Evolutionary conservation across 495 filamentous ascomycete species (phyloP), one percentile per base, ranked within the genome.

Genomic region (Mytilinidion resinicola): DNA sequence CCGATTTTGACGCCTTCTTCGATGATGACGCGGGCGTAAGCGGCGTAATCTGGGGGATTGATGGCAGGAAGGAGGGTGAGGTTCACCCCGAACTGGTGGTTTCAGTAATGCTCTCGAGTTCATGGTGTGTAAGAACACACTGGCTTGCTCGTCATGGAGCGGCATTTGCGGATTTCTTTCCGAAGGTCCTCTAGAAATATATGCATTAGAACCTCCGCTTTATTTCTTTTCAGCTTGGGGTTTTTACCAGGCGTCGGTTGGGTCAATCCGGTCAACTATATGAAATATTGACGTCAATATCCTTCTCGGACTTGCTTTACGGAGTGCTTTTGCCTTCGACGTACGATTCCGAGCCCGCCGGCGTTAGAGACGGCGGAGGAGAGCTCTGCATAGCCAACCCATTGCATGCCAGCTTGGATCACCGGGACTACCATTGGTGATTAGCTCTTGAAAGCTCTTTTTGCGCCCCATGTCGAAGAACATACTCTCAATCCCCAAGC

Each of bases 341-440:
- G 2, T 30, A 30, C 25, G 54, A 97, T 85, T 70, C 91, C 91
- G 58, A 97, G 80, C 34, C 89, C 92, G 53, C 91, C 91, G 11
- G 92, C 92, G 69, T 96, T 97, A 72, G 85, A 90, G 62, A 97
- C 91, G 41, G 91, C 91, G 60, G 86, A 81, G 53, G 89, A 90
- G 67, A 97, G 80, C 73, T 96, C 91, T 48, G 91, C 91, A 69
- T 88, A 88, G 67, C 87, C 86, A 46, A 84, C 82, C 83, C 83
- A 87, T 80, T 93, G 88, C 89, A 95, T 96, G 53, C 91, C 91
- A 10, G 41, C 54, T 56, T 56, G 41, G 41, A 43, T 19, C 1
- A 43, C 17, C 14, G 41, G 41, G 41, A 43, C 25, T 30, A 6
- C 6, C 25, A 30, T 3, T 30, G 6, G 25, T 30, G 25, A 30